Conservation (phyloP, 331 rosid species). For the Phaseolus coccineus region DNA sequence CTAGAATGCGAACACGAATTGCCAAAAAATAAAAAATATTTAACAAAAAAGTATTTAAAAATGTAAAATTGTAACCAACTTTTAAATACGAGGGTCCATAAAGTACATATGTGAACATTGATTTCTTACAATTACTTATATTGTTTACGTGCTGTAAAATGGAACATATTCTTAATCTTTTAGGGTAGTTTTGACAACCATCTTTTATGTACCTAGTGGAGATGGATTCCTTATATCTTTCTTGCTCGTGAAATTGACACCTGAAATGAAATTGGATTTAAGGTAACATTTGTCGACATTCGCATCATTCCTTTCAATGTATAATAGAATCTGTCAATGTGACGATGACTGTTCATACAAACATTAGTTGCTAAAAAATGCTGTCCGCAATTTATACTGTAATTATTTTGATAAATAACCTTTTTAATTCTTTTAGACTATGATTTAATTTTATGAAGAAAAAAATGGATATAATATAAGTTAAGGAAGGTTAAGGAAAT, state of each 20-base stretch:
- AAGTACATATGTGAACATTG: too few relatives aligned
- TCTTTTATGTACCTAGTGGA: neutral
- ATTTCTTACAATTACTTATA: too few relatives aligned
- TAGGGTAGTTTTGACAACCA: neutral
- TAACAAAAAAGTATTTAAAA: too few relatives aligned
- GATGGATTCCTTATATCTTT: neutral
- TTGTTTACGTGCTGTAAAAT: too few relatives aligned
- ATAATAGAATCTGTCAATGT: conserved; percentile 1
- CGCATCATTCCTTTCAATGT: neutral
- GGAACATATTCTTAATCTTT: neutral
- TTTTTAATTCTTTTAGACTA: neutral
- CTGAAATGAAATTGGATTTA: conserved; percentile 4
- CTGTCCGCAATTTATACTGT: neutral
- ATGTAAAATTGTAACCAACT: too few relatives aligned
- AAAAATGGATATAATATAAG: neutral
- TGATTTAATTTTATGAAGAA: neutral
- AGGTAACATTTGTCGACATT: neutral
- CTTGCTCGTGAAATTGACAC: neutral
- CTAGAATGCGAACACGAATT: too few relatives aligned
- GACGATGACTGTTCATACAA: neutral
- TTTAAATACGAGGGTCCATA: too few relatives aligned
- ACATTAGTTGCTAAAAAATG: neutral
- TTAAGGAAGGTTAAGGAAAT: neutral
- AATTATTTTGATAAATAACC: neutral
- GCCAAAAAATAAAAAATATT: too few relatives aligned